phyloP scores from a whole-genome alignment of 208 protist genomes.

The Acanthamoeba rhysodes region DNA sequence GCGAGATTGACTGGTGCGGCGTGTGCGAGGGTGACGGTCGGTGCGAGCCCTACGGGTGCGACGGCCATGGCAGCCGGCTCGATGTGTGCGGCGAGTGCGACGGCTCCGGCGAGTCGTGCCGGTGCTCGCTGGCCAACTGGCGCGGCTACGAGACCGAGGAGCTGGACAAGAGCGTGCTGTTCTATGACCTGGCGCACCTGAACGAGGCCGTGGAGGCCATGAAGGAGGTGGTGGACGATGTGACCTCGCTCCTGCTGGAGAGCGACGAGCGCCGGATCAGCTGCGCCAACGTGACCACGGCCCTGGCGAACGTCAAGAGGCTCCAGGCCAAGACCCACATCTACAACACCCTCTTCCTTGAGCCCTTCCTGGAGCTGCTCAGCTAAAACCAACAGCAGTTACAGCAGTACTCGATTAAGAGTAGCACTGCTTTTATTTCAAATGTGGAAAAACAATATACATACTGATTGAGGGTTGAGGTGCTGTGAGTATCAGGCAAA shows the following conservation, averaged over 20 bases:
- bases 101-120: neutral
- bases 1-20: neutral
- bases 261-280: neutral
- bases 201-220: neutral
- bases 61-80: neutral
- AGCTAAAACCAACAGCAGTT: neutral
- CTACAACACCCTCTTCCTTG: constrained; percentile 9
- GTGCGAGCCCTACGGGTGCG: constrained; percentile 2
- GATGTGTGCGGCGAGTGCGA: constrained; percentile 15
- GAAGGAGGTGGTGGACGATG: neutral
- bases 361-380: neutral
- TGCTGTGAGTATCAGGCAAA: no score
- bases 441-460: no score
- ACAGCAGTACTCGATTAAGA: no score
- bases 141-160: neutral
- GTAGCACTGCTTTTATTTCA: no score
- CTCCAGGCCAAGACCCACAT: neutral
- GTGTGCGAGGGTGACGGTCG: neutral
- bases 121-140: constrained; percentile 44
- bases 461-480: no score
- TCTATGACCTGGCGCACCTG: neutral
- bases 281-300: neutral
- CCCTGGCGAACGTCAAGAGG: neutral
- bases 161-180: constrained; percentile 8
- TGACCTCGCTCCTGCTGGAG: neutral